A percentile compares a stretch with the other conserved stretches of the same genome.
Conservation (phyloP, 2,329 filamentous ascomycete species). For the Venturia aucupariae region DNA sequence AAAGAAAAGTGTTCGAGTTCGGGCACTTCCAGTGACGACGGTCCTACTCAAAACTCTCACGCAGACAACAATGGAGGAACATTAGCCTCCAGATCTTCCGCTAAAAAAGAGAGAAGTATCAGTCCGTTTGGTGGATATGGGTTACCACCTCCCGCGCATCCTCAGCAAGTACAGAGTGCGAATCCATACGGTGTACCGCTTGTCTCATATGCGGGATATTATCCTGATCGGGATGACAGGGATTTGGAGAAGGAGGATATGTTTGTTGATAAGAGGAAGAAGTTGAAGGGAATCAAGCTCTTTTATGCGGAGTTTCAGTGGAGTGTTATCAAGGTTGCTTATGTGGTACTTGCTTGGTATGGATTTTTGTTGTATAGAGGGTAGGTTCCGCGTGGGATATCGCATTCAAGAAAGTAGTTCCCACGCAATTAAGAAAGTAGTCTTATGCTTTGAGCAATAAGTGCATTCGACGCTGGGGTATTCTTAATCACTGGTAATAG, state of each 20-base stretch:
- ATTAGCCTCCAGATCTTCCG: constrained; percentile 23
- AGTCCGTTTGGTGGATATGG: constrained; percentile 27
- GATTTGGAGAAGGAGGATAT: constrained; percentile 24
- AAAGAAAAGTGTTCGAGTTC: constrained; percentile 21
- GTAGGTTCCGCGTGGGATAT: too few relatives aligned
- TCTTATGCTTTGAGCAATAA: too few relatives aligned
- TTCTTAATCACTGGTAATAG: too few relatives aligned
- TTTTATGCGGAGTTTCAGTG: constrained; percentile 53
- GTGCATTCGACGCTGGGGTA: too few relatives aligned
- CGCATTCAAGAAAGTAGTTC: too few relatives aligned
- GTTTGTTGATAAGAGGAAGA: constrained; percentile 24
- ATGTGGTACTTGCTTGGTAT: constrained; percentile 57
- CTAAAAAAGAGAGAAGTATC: constrained; percentile 28
- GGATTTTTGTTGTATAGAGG: constrained; percentile 30
- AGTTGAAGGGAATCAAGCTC: constrained; percentile 32
- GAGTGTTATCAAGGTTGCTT: constrained; percentile 52
- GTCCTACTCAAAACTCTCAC: constrained; percentile 14
- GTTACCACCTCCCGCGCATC: constrained; percentile 17
- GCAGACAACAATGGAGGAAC: constrained; percentile 17
- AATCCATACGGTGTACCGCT: constrained; percentile 25
- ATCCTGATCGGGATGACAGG: constrained; percentile 22
- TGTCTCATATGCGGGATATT: constrained; percentile 35
- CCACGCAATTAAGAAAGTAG: too few relatives aligned
- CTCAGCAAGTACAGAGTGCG: constrained; percentile 7
- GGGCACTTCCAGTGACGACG: constrained; percentile 10